These are phyloP conservation scores for Picea abies DNA, from an alignment of 83 land plant genomes.

Conservation along the genomic window DNA sequence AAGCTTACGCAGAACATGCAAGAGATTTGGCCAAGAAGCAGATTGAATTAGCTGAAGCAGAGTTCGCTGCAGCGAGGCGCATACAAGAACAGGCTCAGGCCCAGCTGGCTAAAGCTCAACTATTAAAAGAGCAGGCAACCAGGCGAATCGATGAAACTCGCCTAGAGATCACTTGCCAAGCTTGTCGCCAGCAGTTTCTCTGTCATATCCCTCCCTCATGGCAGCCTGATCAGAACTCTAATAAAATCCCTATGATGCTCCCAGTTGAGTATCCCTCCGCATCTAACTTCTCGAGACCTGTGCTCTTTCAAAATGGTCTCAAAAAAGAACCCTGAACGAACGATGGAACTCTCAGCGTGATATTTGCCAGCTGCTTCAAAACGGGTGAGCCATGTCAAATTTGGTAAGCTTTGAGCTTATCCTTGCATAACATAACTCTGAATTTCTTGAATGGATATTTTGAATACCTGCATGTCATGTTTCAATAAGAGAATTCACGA, in stretches of 20 bases:
- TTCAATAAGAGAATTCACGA: background rate
- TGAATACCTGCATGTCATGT: background rate
- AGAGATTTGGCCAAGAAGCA: constrained; percentile 58
- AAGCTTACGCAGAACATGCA: constrained; percentile 68
- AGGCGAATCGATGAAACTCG: constrained; percentile 43
- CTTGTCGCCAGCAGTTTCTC: constrained; percentile 50
- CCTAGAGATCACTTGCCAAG: constrained; percentile 59
- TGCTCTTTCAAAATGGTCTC: background rate
- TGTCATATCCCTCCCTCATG: background rate
- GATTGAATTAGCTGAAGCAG: constrained; percentile 73
- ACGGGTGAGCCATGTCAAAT: background rate
- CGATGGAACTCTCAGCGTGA: background rate
- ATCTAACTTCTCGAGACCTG: background rate
- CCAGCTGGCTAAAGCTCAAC: constrained; percentile 57
- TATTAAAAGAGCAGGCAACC: constrained; percentile 45
- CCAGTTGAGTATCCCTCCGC: background rate
- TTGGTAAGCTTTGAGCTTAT: background rate
- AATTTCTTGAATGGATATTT: constrained; percentile 3
- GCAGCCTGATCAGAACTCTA: background rate
- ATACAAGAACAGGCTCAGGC: constrained; percentile 70
- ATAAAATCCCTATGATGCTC: background rate
- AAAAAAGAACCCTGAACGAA: background rate
- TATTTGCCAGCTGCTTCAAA: background rate
- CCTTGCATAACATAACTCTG: background rate
- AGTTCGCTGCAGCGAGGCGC: constrained; percentile 57